phyloP scores from a whole-genome alignment of 2,329 filamentous ascomycete species.

The Exophiala oligosperma region DNA sequence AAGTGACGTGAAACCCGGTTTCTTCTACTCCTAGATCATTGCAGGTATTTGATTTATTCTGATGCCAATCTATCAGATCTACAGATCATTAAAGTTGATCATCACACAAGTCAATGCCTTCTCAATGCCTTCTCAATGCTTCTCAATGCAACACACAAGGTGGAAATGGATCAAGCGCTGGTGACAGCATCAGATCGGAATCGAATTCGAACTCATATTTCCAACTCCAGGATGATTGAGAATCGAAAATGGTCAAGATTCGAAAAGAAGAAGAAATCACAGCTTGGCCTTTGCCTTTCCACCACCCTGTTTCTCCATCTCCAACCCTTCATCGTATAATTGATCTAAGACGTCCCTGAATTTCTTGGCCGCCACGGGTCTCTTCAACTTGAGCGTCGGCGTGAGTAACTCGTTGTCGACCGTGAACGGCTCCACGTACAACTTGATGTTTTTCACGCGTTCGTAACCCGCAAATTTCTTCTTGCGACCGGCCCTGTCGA shows the following conservation, averaged over 20 bases:
- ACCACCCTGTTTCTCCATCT: conserved; percentile 28
- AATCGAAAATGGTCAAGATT: neutral
- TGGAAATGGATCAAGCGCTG: too few relatives aligned
- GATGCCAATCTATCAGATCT: too few relatives aligned
- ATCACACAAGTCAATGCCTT: too few relatives aligned
- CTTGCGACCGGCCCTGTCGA: conserved; percentile 75
- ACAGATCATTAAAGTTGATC: too few relatives aligned
- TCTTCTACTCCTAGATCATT: too few relatives aligned
- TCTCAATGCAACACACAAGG: too few relatives aligned
- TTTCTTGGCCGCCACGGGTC: conserved; percentile 64
- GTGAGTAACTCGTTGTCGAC: conserved; percentile 82
- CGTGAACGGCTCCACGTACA: conserved; percentile 86
- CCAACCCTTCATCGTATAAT: conserved; percentile 59
- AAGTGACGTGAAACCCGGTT: too few relatives aligned
- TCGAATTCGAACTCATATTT: too few relatives aligned
- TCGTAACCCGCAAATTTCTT: conserved; percentile 93
- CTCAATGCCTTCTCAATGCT: too few relatives aligned
- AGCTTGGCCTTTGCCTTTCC: conserved; percentile 23
- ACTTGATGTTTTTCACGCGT: conserved; percentile 69
- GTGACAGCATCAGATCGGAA: too few relatives aligned
- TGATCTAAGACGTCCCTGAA: conserved; percentile 60
- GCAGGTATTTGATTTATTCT: too few relatives aligned
- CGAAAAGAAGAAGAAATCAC: conserved; percentile 5
- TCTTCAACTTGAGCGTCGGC: conserved; percentile 67
- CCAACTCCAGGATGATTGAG: too few relatives aligned